phyloP scores from a whole-genome alignment of 495 filamentous ascomycete genomes.

The Physcia stellaris region DNA sequence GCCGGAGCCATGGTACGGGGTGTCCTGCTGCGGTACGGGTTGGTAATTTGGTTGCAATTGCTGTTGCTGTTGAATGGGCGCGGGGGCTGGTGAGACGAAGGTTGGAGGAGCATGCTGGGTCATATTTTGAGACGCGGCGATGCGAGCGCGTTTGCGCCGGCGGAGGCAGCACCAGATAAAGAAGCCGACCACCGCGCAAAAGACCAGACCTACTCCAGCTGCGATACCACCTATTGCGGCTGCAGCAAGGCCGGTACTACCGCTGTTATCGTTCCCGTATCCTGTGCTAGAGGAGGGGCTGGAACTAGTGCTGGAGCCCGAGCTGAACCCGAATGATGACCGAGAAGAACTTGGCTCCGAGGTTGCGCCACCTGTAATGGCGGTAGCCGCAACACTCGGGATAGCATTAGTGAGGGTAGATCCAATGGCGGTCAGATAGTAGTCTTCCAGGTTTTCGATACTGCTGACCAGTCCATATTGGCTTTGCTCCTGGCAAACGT shows the following conservation, averaged over 20 bases:
- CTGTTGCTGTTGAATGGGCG: too few relatives aligned
- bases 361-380: constrained; percentile 1
- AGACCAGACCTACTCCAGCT: constrained; percentile 3
- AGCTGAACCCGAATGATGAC: background rate
- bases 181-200: constrained; percentile 1
- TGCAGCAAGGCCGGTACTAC: constrained; percentile 4
- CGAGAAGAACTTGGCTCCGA: background rate
- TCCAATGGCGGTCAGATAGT: constrained; percentile 10
- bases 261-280: too few relatives aligned
- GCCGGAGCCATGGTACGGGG: too few relatives aligned
- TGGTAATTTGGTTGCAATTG: constrained; percentile 6
- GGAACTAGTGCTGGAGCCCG: background rate
- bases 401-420: constrained; percentile 6
- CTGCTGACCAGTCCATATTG: background rate
- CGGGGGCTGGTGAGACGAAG: constrained; percentile 4
- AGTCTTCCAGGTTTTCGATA: constrained; percentile 10
- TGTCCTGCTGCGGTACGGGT: constrained; percentile 10
- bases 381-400: background rate
- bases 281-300: constrained; percentile 1
- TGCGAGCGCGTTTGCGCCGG: constrained; percentile 2
- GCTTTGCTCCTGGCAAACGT: constrained; percentile 2
- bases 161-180: constrained; percentile 5
- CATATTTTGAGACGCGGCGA: constrained; percentile 1
- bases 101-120: constrained; percentile 1
- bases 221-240: constrained; percentile 10